These are phyloP conservation scores for Glebionis coronaria DNA, from an alignment of 129 eudicot species.

Conservation along the genomic window DNA sequence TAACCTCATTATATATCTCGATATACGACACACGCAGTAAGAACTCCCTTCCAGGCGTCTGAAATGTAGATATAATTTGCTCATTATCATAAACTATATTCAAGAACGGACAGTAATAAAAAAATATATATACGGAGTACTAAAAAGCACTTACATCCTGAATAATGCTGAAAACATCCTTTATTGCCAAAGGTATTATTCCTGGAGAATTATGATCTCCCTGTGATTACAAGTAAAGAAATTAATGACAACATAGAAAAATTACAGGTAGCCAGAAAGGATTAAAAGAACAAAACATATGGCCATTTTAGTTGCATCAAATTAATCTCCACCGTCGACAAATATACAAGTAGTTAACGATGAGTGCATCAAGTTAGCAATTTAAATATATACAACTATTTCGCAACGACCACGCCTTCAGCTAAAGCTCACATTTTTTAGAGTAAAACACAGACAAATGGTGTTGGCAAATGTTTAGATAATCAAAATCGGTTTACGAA, in stretches of 20 bases:
- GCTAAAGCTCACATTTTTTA: neutral
- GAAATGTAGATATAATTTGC: conserved; percentile 34
- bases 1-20: conserved; percentile 97
- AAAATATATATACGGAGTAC: no score
- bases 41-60: conserved; percentile 99
- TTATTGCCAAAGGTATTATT: conserved; percentile 97
- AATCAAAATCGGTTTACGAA: no score
- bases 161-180: conserved; percentile 98
- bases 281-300: neutral
- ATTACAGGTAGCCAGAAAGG: conserved; percentile 6
- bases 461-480: no score
- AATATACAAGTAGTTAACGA: neutral
- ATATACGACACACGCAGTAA: conserved; percentile 93
- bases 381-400: neutral
- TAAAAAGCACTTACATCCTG: conserved; percentile 63
- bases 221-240: conserved; percentile 42
- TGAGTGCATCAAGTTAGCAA: neutral
- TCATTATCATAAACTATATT: conserved; percentile 13
- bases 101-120: no score
- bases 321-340: conserved; percentile 1
- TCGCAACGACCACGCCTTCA: neutral
- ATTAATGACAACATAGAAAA: conserved; percentile 7
- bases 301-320: neutral
- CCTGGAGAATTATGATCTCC: conserved; percentile 98
- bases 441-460: no score